Evolutionary conservation across 345 rosid genomes (phyloP).

Genomic region (Isatis tinctoria): DNA sequence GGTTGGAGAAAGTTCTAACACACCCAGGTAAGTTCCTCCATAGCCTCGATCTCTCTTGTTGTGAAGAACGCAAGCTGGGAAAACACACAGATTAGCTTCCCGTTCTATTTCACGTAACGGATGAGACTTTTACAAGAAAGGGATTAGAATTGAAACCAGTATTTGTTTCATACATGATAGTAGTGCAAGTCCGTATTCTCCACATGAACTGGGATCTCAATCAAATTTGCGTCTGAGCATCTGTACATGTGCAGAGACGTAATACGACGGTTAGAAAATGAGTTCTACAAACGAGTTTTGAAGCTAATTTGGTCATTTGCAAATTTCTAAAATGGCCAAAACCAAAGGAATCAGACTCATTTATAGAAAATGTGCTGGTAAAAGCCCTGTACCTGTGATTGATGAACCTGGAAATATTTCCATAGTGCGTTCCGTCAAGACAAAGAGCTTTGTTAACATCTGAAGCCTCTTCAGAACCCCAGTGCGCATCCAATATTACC

Average conservation of each 20-base stretch:
- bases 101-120: background rate
- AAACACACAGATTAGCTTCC: background rate
- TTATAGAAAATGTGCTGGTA: background rate
- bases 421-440: slow-evolving; percentile 68
- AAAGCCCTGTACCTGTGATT: slow-evolving; percentile 69
- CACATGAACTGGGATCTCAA: slow-evolving; percentile 83
- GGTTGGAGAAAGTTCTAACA: slow-evolving; percentile 28
- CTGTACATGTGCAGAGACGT: slow-evolving; percentile 32
- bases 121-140: background rate
- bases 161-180: slow-evolving; percentile 55
- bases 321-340: background rate
- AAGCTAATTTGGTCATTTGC: background rate
- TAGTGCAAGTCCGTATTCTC: slow-evolving; percentile 62
- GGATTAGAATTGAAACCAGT: background rate
- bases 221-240: slow-evolving; percentile 76
- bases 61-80: slow-evolving; percentile 83
- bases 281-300: background rate
- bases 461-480: slow-evolving; percentile 55
- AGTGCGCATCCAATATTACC: slow-evolving; percentile 71
- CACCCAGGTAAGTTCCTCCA: slow-evolving; percentile 94
- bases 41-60: slow-evolving; percentile 51
- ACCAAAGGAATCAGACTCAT: background rate
- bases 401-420: slow-evolving; percentile 86
- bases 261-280: background rate
- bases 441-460: slow-evolving; percentile 70